Conservation (phyloP, 2,329 filamentous ascomycete genomes). For the Diplocarpon mali region DNA sequence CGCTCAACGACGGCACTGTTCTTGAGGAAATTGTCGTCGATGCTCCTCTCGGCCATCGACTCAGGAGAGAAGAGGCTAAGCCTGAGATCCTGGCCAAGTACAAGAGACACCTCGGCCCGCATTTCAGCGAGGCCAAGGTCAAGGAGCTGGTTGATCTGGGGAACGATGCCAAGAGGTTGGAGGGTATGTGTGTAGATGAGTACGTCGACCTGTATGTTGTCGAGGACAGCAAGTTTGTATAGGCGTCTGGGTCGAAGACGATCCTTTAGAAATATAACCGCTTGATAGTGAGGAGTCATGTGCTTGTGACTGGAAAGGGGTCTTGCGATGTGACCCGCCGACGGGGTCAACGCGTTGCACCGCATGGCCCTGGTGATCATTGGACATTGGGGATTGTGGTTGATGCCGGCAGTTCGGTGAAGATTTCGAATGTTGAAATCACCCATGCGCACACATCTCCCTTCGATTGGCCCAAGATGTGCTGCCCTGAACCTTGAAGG, state of each 20-base stretch:
- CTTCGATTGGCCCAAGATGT: too few species aligned
- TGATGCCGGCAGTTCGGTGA: too few species aligned
- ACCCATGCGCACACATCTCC: too few species aligned
- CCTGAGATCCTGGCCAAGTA: conserved; percentile 94
- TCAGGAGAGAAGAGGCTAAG: conserved; percentile 92
- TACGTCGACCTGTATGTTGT: conserved; percentile 77
- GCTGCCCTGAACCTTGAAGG: too few species aligned
- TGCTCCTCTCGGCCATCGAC: conserved; percentile 84
- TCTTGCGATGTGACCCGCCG: too few species aligned
- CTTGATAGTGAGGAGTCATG: too few species aligned
- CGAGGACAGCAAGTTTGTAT: conserved; percentile 51
- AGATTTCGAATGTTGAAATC: too few species aligned
- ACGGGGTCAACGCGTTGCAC: too few species aligned
- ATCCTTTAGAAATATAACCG: too few species aligned
- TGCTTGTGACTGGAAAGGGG: too few species aligned
- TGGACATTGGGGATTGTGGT: too few species aligned
- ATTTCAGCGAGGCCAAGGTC: conserved; percentile 67
- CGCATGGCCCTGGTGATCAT: too few species aligned
- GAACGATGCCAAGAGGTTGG: conserved; percentile 62
- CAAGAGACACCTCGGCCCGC: conserved; percentile 78
- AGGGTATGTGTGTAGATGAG: conserved; percentile 76
- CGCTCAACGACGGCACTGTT: conserved; percentile 85
- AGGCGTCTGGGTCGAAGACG: conserved; percentile 2
- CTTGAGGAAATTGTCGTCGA: conserved; percentile 86
- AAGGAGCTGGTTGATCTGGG: conserved; percentile 74